Evolutionary conservation across 2,329 filamentous ascomycete species (phyloP).

Genomic region (Cladobotryum protrusum): DNA sequence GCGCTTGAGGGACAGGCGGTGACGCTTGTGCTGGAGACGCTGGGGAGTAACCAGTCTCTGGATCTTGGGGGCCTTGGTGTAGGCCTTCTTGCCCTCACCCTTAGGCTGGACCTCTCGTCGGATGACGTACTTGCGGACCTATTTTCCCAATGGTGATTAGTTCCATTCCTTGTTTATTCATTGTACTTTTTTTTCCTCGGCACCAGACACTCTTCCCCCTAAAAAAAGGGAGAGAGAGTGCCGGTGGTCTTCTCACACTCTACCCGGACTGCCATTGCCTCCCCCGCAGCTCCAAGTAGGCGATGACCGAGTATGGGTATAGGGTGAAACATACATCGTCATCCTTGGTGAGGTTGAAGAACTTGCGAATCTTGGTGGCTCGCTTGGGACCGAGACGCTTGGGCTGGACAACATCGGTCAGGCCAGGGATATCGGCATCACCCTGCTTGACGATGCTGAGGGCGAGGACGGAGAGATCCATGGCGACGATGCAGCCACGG

Average conservation of each 20-base stretch:
- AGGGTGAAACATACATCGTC: conserved; percentile 86
- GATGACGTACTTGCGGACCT: conserved; percentile 99
- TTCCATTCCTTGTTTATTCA: conserved; percentile 18
- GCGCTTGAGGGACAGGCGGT: conserved; percentile 96
- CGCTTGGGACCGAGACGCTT: conserved; percentile 99
- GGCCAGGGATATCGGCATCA: conserved; percentile 84
- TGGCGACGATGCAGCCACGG: conserved; percentile 96
- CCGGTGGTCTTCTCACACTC: conserved; percentile 48
- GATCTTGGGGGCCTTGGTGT: conserved; percentile 99
- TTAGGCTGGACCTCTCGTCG: conserved; percentile 96
- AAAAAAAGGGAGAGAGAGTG: neutral
- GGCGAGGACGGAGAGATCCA: conserved; percentile 91
- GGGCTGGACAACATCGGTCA: conserved; percentile 96
- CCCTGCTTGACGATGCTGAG: conserved; percentile 98
- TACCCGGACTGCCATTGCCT: conserved; percentile 43
- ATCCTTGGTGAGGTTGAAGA: conserved; percentile 99
- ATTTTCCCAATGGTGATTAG: conserved; percentile 36
- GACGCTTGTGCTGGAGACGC: conserved; percentile 99
- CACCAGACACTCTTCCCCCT: conserved; percentile 2
- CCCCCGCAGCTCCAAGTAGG: conserved; percentile 56
- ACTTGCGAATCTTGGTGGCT: conserved; percentile 98
- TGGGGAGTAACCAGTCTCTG: conserved; percentile 99
- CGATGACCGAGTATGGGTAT: conserved; percentile 56
- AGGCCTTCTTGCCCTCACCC: conserved; percentile 94
- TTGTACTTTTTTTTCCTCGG: conserved; percentile 17